These are phyloP conservation scores for Ceriops decandra DNA, from an alignment of 345 rosid species.

Conservation along the genomic window DNA sequence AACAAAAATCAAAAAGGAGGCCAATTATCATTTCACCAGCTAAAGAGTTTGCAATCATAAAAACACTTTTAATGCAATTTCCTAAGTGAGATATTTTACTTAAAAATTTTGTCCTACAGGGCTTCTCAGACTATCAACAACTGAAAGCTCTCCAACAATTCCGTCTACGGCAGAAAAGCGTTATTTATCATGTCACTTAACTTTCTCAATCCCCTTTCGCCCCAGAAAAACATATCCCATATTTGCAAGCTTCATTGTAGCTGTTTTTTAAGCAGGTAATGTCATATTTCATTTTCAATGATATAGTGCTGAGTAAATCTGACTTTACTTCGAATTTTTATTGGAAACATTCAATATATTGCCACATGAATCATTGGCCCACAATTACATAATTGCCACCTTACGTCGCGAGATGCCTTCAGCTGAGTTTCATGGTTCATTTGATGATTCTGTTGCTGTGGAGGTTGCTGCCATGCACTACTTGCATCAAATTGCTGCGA, in stretches of 20 bases:
- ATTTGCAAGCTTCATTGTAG: not conserved
- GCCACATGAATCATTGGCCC: conserved; percentile 34
- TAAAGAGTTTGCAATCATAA: not conserved
- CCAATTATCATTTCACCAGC: conserved; percentile 34
- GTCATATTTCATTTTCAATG: not conserved
- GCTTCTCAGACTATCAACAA: not conserved
- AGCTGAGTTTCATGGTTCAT: conserved; percentile 73
- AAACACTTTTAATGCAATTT: not conserved
- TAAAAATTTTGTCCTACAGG: not conserved
- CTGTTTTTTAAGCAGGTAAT: not conserved
- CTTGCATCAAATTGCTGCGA: conserved; percentile 36
- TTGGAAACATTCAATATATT: conserved; percentile 5
- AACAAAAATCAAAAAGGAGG: not conserved
- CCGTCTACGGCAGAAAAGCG: too few species aligned
- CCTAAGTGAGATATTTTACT: not conserved
- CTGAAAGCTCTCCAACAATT: too few species aligned
- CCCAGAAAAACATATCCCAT: too few species aligned
- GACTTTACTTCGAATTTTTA: not conserved
- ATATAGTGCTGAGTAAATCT: not conserved
- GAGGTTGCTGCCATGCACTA: conserved; percentile 52
- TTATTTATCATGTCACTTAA: not conserved
- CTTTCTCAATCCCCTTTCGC: not conserved
- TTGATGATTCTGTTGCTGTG: conserved; percentile 37
- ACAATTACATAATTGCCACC: conserved; percentile 63
- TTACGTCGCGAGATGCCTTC: conserved; percentile 99